Evolutionary conservation across 768 basidiomycete species (phyloP).

Genomic region (Lactifluus pinguis): DNA sequence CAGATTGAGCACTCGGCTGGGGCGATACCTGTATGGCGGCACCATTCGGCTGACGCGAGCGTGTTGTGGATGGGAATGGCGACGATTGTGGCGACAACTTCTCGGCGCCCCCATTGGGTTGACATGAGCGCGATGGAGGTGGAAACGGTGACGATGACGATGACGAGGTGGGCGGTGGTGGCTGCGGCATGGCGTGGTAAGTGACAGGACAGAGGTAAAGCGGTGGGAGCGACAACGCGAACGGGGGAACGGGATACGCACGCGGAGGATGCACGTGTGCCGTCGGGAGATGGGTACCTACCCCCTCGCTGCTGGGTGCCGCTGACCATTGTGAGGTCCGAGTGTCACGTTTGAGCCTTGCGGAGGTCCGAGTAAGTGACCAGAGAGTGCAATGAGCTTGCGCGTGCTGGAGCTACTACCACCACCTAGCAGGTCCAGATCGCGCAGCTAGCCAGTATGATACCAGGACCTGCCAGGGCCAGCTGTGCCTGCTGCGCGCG

Average conservation of each 20-base stretch:
- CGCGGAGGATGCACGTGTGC: neutral
- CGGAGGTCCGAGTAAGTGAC: neutral
- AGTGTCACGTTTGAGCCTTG: constrained; percentile 10
- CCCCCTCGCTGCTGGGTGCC: constrained; percentile 5
- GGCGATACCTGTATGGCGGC: neutral
- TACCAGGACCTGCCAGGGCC: constrained; percentile 16
- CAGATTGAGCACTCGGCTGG: constrained; percentile 7
- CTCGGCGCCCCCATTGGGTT: too few relatives aligned
- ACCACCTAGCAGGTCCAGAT: constrained; percentile 13
- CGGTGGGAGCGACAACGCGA: constrained; percentile 8
- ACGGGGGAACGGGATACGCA: constrained; percentile 2
- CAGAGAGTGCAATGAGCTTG: constrained; percentile 1
- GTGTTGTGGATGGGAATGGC: neutral
- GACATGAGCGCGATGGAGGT: too few relatives aligned
- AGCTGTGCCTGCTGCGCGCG: neutral
- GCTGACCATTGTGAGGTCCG: constrained; percentile 7
- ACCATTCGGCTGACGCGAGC: neutral
- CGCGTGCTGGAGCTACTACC: neutral
- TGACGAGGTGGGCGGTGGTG: neutral
- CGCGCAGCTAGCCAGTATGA: constrained; percentile 5
- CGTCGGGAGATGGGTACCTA: neutral
- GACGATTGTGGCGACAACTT: neutral
- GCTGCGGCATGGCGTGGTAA: neutral
- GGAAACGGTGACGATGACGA: too few relatives aligned
- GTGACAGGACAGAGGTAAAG: constrained; percentile 12